Evolutionary conservation across 2,329 filamentous ascomycete genomes (phyloP).

Genomic region (Plectosphaerella sp.): DNA sequence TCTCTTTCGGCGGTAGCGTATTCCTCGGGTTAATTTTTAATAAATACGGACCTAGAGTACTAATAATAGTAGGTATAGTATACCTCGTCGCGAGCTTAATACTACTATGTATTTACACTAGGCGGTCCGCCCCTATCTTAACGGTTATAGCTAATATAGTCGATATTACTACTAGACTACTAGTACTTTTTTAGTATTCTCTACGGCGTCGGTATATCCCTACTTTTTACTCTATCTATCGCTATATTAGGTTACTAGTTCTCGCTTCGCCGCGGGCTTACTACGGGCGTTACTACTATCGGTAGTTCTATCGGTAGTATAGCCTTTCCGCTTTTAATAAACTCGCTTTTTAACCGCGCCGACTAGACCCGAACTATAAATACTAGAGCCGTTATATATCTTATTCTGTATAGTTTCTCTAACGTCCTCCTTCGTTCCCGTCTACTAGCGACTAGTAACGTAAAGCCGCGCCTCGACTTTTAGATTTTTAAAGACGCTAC

Average conservation of each 20-base stretch:
- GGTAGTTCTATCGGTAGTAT: constrained; percentile 35
- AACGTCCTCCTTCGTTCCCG: constrained; percentile 32
- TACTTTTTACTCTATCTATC: constrained; percentile 16
- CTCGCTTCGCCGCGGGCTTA: constrained; percentile 21
- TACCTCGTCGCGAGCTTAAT: constrained; percentile 43
- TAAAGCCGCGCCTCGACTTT: constrained; percentile 27
- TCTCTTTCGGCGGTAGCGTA: constrained; percentile 65
- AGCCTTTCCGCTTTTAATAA: constrained; percentile 30
- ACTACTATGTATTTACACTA: too few species aligned
- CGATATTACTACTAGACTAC: neutral
- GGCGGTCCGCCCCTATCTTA: too few species aligned
- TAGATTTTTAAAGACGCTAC: constrained; percentile 30
- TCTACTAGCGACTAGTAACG: neutral
- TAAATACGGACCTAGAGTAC: neutral
- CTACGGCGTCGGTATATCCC: neutral
- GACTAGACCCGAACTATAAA: constrained; percentile 51
- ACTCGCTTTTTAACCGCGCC: constrained; percentile 38
- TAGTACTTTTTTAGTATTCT: neutral
- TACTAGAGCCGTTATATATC: constrained; percentile 37
- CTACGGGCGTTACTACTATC: constrained; percentile 24
- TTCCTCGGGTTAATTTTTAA: neutral
- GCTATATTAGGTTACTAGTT: constrained; percentile 37
- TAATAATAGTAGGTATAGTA: constrained; percentile 35
- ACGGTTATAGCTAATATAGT: too few species aligned
- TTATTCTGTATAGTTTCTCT: constrained; percentile 30